Evolutionary conservation across 1,284 basidiomycete species (phyloP), one percentile per base, ranked within the genome.

Genomic region (Tylopilus sp.): DNA sequence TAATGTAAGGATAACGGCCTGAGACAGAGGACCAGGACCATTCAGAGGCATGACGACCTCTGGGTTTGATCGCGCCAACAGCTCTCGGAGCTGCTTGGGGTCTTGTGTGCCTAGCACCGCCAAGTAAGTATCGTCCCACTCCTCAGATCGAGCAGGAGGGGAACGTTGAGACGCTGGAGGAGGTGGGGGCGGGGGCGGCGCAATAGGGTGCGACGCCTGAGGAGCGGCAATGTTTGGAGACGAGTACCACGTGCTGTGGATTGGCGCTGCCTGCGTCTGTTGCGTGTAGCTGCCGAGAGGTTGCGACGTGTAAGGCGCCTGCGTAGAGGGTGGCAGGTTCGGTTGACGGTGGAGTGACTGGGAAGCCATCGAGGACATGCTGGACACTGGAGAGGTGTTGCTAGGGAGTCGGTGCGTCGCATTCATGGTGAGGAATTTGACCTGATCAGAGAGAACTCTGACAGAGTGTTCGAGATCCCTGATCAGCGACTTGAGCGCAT

Each of bases 71-170:
- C 83, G 80, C 24, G 80, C 75, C 57, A 92, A 73, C 39, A 92
- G 71, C 63, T 88, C 86, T 26, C 86, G 83, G 51, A 92, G 78
- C 69, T 88, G 86, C 58, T 78, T 74, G 25, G 79, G 64, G 64
- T 91, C 89, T 68, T 90, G 86, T 28, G 81, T 83, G 56, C 84
- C 82, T 47, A 91, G 73, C 45, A 90, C 84, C 17, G 80, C 79
- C 39, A 91, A 73, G 68, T 87, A 87, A n/a, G 83, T 83, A 63
- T 90, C 87, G 62, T 91, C 86, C 89, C 88, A 89, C 59, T 90
- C 85, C 64, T 90, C 89, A 47, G 77, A 60, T 64, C 80, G 81
- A 41, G 76, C 71, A 7, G 82, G 80, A n/a, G 84, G 83, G 19
- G 82, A 75, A 35, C 78, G 76, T 56, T 81, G 79, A 17, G 71